A percentile compares a stretch with the other conserved stretches of the same genome.
Conservation (phyloP, 257 asterid species). For the Solanum ossicruentum region DNA sequence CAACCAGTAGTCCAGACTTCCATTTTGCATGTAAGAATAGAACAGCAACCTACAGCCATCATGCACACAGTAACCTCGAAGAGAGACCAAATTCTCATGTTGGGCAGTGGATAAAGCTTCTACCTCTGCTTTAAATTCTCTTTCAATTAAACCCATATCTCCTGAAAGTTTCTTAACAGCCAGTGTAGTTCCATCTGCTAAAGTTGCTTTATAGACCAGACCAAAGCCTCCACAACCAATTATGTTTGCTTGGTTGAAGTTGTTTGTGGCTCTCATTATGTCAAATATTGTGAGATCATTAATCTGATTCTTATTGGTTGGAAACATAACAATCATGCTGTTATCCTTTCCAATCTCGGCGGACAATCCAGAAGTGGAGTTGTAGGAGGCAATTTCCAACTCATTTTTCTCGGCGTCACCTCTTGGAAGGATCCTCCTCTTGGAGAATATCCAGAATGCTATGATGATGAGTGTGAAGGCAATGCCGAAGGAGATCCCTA, state of each 20-base stretch:
- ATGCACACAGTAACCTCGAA: conserved; percentile 87
- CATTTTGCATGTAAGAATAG: conserved; percentile 89
- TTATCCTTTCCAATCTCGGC: conserved; percentile 50
- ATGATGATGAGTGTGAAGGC: conserved; percentile 40
- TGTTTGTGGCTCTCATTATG: conserved; percentile 73
- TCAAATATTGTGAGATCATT: conserved; percentile 66
- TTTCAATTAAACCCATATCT: conserved; percentile 90
- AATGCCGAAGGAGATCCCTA: conserved; percentile 56
- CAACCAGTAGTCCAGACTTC: conserved; percentile 91
- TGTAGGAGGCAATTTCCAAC: conserved; percentile 38
- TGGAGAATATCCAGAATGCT: conserved; percentile 52
- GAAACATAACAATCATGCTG: conserved; percentile 67
- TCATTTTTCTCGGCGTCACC: conserved; percentile 42
- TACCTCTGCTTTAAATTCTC: conserved; percentile 95
- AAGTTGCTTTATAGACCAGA: conserved; percentile 76
- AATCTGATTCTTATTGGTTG: conserved; percentile 38
- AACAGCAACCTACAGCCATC: conserved; percentile 73
- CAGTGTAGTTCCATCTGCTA: conserved; percentile 52
- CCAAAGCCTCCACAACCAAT: conserved; percentile 98
- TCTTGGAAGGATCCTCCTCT: conserved; percentile 47
- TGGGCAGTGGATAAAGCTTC: conserved; percentile 90
- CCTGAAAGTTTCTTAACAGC: conserved; percentile 96
- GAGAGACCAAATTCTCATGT: conserved; percentile 75
- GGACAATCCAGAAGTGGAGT: conserved; percentile 57
- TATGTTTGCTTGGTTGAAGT: conserved; percentile 79